These are phyloP conservation scores for Aspergillus steynii DNA, from an alignment of 495 filamentous ascomycete genomes.

Conservation along the genomic window DNA sequence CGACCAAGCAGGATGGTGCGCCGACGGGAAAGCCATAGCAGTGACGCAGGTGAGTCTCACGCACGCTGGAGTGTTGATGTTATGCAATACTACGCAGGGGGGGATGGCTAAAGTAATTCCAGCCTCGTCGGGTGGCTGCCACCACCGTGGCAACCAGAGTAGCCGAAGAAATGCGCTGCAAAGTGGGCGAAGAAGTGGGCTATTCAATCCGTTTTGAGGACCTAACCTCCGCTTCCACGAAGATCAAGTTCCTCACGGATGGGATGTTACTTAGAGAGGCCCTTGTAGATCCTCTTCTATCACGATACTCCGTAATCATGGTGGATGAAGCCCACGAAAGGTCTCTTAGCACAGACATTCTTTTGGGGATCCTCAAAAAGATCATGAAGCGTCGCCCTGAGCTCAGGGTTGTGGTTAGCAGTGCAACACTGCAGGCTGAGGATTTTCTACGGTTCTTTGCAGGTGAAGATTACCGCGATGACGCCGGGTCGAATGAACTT, in stretches of 20 bases:
- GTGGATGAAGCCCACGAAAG: constrained; percentile 98
- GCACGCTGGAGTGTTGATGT: neutral
- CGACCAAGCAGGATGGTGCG: constrained; percentile 86
- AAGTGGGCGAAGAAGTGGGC: constrained; percentile 91
- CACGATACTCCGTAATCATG: constrained; percentile 96
- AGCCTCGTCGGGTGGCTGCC: constrained; percentile 91
- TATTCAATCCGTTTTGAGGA: constrained; percentile 98
- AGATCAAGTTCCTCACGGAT: constrained; percentile 96
- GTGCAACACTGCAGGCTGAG: constrained; percentile 91
- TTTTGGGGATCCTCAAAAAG: constrained; percentile 94
- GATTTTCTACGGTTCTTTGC: constrained; percentile 84
- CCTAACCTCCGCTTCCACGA: constrained; percentile 80
- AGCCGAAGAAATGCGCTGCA: constrained; percentile 88
- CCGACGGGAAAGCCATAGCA: constrained; percentile 76
- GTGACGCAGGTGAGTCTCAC: constrained; percentile 78
- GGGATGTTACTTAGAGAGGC: constrained; percentile 93
- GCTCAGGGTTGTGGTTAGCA: constrained; percentile 86
- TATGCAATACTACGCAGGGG: neutral
- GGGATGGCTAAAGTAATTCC: constrained; percentile 12
- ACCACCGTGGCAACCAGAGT: constrained; percentile 90
- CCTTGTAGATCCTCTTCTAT: constrained; percentile 87
- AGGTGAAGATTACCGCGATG: constrained; percentile 40
- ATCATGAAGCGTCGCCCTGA: constrained; percentile 81
- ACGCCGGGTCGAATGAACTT: constrained; percentile 40
- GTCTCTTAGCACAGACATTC: constrained; percentile 89